phyloP scores from a whole-genome alignment of 495 filamentous ascomycete genomes.

The Talaromyces proteolyticus region DNA sequence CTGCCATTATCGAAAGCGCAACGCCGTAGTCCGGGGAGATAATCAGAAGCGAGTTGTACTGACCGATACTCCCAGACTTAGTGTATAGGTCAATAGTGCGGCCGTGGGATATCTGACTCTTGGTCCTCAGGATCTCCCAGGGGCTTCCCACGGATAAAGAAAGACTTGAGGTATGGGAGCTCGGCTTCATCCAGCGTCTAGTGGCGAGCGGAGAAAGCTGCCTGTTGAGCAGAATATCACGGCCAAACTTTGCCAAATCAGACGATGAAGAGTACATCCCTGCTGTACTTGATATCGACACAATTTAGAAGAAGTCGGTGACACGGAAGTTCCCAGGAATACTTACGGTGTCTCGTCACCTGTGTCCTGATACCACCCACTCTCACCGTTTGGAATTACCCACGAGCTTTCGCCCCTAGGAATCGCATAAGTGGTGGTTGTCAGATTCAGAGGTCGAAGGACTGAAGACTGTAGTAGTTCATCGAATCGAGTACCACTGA shows the following conservation, averaged over 20 bases:
- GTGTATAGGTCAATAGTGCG: conserved; percentile 47
- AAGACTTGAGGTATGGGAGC: conserved; percentile 41
- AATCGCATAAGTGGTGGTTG: conserved; percentile 31
- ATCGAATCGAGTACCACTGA: conserved; percentile 40
- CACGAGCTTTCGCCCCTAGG: conserved; percentile 23
- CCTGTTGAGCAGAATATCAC: conserved; percentile 43
- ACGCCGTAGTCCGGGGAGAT: conserved; percentile 46
- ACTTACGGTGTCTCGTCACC: conserved; percentile 18
- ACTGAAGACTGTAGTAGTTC: conserved; percentile 37
- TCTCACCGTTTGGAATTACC: conserved; percentile 31
- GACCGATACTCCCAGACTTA: conserved; percentile 40
- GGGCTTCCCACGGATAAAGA: conserved; percentile 38
- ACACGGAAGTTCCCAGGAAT: no score
- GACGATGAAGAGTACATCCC: conserved; percentile 23
- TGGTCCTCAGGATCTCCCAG: conserved; percentile 39
- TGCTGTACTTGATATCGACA: conserved; percentile 14
- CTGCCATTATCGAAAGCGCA: conserved; percentile 42
- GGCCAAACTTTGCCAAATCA: conserved; percentile 27
- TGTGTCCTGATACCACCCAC: conserved; percentile 27
- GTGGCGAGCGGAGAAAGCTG: conserved; percentile 30
- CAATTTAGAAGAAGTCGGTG: conserved; percentile 9
- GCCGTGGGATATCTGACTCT: neutral
- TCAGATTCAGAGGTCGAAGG: conserved; percentile 39
- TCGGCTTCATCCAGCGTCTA: conserved; percentile 40
- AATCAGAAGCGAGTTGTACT: conserved; percentile 39